Evolutionary conservation across 345 rosid genomes (phyloP), one percentile per base, ranked within the genome.

Genomic region (Brassica carinata): DNA sequence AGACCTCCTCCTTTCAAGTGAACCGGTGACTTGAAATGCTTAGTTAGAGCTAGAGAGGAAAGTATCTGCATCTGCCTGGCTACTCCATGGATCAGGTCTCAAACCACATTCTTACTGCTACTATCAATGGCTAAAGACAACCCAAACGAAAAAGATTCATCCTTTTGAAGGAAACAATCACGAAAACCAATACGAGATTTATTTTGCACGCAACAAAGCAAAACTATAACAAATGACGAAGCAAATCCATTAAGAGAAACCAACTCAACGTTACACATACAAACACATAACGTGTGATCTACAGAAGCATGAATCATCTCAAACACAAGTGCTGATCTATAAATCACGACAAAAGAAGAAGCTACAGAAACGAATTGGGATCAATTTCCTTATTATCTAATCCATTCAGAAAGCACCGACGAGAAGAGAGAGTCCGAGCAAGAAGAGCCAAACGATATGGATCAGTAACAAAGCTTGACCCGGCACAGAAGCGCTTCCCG

Each of bases 361-460:
- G 7, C 61, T 53, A 71, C 66, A n/a, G 26, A 63, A 55, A 78
- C 23, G 59, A 79, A 72, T 38, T 8, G 59, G 38, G 14, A 71
- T 43, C 14, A 77, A 66, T 17, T 15, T 59, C 2, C 43, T 7
- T 7, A 36, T 64, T 64, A 5, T 36, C 53, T 65, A 65, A 40
- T 7, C 34, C 23, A 23, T 26, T 8, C 88, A 95, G 69, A 96
- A 90, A 36, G 85, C 81, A 40, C 98, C 98, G 40, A 88, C 85
- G 15, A 96, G 73, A 61, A 96, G 88, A 74, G 94, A 93, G 76
- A 96, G 82, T 1, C 94, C 98, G 3, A 96, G 88, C 80, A 92
- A 85, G 87, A 93, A 85, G n/a, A 93, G 90, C 97, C 99, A 96
- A 9, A 96, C 87, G 18, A 87, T 92, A 82, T 96, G 99, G 66